These are phyloP conservation scores for Catenaria anguillulae DNA, from an alignment of 371 early-diverging fungal genomes.

Conservation along the genomic window DNA sequence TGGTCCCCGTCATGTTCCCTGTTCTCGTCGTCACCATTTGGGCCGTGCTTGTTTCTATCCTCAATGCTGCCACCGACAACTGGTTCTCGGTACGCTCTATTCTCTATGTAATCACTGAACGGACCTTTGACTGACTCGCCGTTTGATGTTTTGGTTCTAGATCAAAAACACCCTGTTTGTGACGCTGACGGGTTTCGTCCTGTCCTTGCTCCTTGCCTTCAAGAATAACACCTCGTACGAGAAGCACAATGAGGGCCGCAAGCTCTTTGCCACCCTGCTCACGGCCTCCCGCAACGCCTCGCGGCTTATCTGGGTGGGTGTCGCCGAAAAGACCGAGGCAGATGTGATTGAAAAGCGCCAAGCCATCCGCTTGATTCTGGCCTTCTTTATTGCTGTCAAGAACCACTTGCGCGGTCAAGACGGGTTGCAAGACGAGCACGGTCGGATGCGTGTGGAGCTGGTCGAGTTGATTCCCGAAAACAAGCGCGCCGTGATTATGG, in stretches of 20 bases:
- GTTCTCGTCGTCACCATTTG: slow-evolving; percentile 15
- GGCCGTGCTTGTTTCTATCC: slow-evolving; percentile 12
- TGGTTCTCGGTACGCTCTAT: not conserved
- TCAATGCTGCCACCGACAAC: not conserved
- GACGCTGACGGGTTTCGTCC: slow-evolving; percentile 39
- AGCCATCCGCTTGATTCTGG: slow-evolving; percentile 54
- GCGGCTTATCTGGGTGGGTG: slow-evolving; percentile 45
- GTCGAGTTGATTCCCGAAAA: not conserved
- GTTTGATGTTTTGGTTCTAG: too few species aligned
- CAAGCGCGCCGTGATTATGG: not conserved
- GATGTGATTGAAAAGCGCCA: slow-evolving; percentile 46
- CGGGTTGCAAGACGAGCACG: slow-evolving; percentile 36
- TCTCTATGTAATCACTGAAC: not conserved
- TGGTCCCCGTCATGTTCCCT: slow-evolving; percentile 10
- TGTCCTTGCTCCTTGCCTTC: slow-evolving; percentile 55
- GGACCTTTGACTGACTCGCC: slow-evolving; percentile 17
- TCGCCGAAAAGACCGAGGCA: slow-evolving; percentile 28
- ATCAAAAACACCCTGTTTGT: slow-evolving; percentile 14
- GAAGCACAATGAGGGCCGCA: slow-evolving; percentile 57
- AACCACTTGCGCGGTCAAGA: slow-evolving; percentile 55
- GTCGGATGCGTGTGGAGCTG: not conserved
- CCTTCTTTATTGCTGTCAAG: slow-evolving; percentile 49
- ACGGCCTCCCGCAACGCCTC: slow-evolving; percentile 42
- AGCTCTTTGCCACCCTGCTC: slow-evolving; percentile 23
- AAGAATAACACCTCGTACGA: slow-evolving; percentile 64